Percentiles rank a stretch among this genome's conserved stretches.
phyloP scores from a whole-genome alignment of 169 alveolate species.

The Plasmodium sp. region DNA sequence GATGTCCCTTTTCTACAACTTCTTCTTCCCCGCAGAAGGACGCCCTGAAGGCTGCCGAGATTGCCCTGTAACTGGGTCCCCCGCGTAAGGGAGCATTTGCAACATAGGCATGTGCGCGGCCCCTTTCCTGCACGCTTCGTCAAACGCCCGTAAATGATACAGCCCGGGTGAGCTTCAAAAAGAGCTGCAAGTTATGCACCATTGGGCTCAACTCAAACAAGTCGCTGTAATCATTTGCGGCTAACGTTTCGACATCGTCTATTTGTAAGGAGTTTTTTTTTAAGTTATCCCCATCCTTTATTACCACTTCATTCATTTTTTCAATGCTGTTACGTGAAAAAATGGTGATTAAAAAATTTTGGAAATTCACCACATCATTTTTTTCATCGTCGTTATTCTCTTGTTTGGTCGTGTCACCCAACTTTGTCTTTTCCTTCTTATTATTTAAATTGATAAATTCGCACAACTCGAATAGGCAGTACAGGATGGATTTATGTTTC shows the following conservation, averaged over 20 bases:
- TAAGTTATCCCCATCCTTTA: constrained; percentile 55
- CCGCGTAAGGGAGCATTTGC: background rate
- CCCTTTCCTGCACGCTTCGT: background rate
- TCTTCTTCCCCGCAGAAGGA: constrained; percentile 45
- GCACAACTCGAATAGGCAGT: constrained; percentile 63
- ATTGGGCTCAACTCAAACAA: constrained; percentile 31
- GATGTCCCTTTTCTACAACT: background rate
- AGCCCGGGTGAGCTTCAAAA: constrained; percentile 38
- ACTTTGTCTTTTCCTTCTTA: constrained; percentile 29
- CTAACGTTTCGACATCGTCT: background rate
- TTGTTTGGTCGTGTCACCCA: constrained; percentile 9
- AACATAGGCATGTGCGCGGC: background rate
- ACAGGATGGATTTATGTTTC: constrained; percentile 56
- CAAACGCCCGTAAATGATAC: constrained; percentile 26
- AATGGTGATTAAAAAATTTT: constrained; percentile 29
- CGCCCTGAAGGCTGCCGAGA: constrained; percentile 70
- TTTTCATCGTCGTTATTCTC: constrained; percentile 62
- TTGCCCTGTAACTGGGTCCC: constrained; percentile 8
- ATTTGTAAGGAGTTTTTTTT: constrained; percentile 13
- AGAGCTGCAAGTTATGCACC: constrained; percentile 12
- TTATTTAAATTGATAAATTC: constrained; percentile 23
- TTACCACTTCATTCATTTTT: constrained; percentile 21
- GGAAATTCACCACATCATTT: constrained; percentile 14
- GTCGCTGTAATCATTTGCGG: constrained; percentile 20
- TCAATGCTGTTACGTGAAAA: constrained; percentile 35